Base-by-base conservation (phyloP, 164 flowering plant genomes). In the Litsea cubeba region DNA sequence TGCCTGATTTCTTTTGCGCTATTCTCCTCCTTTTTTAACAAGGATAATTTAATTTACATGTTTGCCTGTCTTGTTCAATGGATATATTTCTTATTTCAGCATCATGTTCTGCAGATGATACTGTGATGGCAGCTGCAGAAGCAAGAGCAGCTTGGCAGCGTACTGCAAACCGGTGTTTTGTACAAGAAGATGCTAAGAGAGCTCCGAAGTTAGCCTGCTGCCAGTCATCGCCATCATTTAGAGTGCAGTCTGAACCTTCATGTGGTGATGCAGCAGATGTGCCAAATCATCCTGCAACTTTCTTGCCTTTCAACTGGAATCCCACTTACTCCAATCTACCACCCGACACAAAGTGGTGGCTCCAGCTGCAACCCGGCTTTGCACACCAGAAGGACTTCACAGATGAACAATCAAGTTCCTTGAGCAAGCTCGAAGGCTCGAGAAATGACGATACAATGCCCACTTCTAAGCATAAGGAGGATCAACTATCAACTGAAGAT, bases 101-200 rank as follows among this genome's bases (percentile, higher is more conserved):
- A 63, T 12, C 50, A 72, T 70, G 50, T 50, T 14, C 12, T 18
- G 26, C 78, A 66, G 74, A 65, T 30, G 76, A 71, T 60, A 70
- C 67, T 60, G 50, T 81, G 77, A 92, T 94, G 98, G 99, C 97
- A 22, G 93, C 86, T 78, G 94, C 98, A 73, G 99, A 96, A 84
- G 97, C 97, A 73, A 91, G 99, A 81, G 90, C 94, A 35, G 93
- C 87, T 57, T 95, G 97, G 96, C 99, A 95, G 79, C 88, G 95
- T 70, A 76, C 92, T 64, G 98, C 89, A 64, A 94, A 92, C 82
- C 90, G 97, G 72, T 93, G 87, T 79, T 89, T 95, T 79, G 95
- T 91, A 62, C 97, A 94, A 80, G 97, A 93, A 85, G 99, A 96
- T 85, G 99, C 88, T 68, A 88, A 89, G 67, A 87, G 91, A 82